Base-by-base conservation (phyloP, 768 basidiomycete species). In the Leccinum barrowsii region DNA sequence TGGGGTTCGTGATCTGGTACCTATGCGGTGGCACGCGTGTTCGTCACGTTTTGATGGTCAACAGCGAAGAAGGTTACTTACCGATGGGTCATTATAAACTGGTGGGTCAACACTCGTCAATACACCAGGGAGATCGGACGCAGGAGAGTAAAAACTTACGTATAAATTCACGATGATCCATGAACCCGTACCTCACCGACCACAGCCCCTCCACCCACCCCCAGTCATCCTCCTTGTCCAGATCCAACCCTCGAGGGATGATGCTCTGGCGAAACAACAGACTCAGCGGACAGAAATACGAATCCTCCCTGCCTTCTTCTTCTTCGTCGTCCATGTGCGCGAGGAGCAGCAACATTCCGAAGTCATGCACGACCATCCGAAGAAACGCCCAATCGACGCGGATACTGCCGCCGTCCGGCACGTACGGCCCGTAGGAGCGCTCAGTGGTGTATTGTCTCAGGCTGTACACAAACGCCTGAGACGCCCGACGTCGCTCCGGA, bases 111-210 rank as follows among this genome's bases (percentile, higher is more conserved):
- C 55, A 3, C 19, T 22, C 17, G 32, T 67, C 56, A 65, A 57
- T 35, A 13, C 8, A 57, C 21, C n/a, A 47, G 26, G n/a, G 13
- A 3, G 32, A 48, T 10, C 2, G 7, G 17, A 54, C 12, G 11
- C 4, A 46, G 19, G 21, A 49, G 34, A 47, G 13, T 10, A 47
- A 56, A 47, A 4, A 75, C 86, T 69, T 64, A 89, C 87, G 72
- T 44, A 87, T 63, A 37, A 90, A 76, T 50, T 85, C 85, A 5
- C 85, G 73, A 64, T 90, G 87, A 67, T 90, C 87, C 54, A 81
- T 79, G 65, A 86, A 90, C 54, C 81, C 84, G 64, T 87, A 89
- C n/a, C 81, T 78, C 12, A 84, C 78, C 4, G 74, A 71, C 88
- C 88, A 90, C 15, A 70, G 32, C 0, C 87, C 88, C 32, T 75